Evolutionary conservation across 805 yeast genomes (phyloP).

Genomic region (Lipomyces orientalis): DNA sequence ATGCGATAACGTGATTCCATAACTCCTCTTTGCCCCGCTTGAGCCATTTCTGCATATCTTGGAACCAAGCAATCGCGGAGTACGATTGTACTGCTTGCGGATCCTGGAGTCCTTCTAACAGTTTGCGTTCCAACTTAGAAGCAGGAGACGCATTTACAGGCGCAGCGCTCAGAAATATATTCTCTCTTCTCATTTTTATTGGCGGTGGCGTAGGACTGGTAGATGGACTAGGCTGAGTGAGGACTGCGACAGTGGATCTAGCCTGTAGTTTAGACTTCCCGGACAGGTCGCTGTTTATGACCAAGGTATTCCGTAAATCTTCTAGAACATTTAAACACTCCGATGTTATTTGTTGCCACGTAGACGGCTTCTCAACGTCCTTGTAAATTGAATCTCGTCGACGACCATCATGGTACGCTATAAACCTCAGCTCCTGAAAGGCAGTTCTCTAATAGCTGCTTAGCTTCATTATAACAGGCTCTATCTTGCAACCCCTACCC

Average conservation of each 20-base stretch:
- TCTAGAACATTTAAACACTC: constrained; percentile 39
- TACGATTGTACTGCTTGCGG: constrained; percentile 39
- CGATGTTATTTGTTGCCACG: constrained; percentile 45
- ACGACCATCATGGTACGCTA: constrained; percentile 41
- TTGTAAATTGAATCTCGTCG: constrained; percentile 47
- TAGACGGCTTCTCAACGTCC: constrained; percentile 45
- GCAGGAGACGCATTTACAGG: constrained; percentile 17
- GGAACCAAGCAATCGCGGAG: constrained; percentile 30
- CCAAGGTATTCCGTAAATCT: constrained; percentile 24
- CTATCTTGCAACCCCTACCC: constrained; percentile 7
- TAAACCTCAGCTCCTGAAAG: constrained; percentile 47
- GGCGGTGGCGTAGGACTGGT: constrained; percentile 26
- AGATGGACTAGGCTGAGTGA: constrained; percentile 1
- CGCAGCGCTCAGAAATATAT: constrained; percentile 21
- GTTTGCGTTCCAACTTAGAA: constrained; percentile 20
- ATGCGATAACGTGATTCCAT: constrained; percentile 9
- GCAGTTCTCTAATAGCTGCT: constrained; percentile 43
- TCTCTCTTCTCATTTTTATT: constrained; percentile 25
- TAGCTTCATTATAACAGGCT: background rate
- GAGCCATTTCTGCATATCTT: constrained; percentile 11
- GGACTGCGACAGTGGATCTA: background rate
- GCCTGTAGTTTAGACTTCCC: background rate
- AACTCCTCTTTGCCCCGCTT: background rate
- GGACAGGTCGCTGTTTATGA: background rate
- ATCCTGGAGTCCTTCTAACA: constrained; percentile 40